Evolutionary conservation across 1,284 basidiomycete species (phyloP), one percentile per base, ranked within the genome.

Genomic region (Puccinia coronata): DNA sequence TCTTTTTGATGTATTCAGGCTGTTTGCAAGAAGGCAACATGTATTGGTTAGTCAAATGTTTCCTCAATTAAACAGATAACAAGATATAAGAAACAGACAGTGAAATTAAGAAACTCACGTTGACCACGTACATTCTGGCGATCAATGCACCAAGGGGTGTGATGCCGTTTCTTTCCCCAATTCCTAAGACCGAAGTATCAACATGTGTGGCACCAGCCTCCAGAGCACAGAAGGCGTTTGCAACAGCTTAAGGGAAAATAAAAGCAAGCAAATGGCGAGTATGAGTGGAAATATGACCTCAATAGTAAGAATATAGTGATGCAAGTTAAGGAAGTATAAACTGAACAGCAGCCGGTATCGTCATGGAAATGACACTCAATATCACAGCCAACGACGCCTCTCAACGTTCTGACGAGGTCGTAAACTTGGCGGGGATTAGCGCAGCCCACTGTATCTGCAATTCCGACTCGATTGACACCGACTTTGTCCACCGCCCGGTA

Each of bases 401-500:
- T 90, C 59, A 99, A 90, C 12, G 97, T 99, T 83, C 97, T 90
- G 84, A 99, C 95, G 84, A 99, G 92, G 82, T 99, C 97, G 87
- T 99, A 99, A 9, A 99, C 97, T 87, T 99, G 97, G 85, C 97
- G 90, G 20, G 97, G 96, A 89, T 98, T 98, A 82, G 97, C 97
- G 85, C 96, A 98, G 74, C 97, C 97, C 84, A 99, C 97, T 18
- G 97, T 99, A 88, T 99, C 97, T 51, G 97, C 97, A 84, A 99
- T 96, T 87, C 97, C 97, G 84, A 99, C 97, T 84, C 97, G 92
- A 90, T 99, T 96, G 79, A 99, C 96, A 82, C 97, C 97, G 85
- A 99, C 96, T 90, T 98, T 98, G 90, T 99, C 97, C 80, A 99
- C 97, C 75, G 96, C 97, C 88, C 97, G 94, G 90, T 99, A 99